Percentiles rank a stretch among this genome's conserved stretches.
Conservation (phyloP, 2,329 filamentous ascomycete genomes). For the Trichophyton mentagrophytes region DNA sequence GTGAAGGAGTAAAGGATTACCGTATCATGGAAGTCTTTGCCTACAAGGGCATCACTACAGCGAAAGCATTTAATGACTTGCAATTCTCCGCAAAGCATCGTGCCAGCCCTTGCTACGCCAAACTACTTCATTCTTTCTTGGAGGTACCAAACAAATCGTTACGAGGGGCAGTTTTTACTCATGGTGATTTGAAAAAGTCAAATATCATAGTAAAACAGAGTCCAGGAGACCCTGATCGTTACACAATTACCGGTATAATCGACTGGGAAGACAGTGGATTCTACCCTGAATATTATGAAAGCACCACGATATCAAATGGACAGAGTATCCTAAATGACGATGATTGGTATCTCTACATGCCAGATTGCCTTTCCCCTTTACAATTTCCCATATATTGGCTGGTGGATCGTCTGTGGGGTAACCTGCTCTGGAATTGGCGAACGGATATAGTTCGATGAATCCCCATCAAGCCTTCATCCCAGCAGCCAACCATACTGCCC, state of each 20-base stretch:
- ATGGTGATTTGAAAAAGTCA: slow-evolving; percentile 8
- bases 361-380: slow-evolving; percentile 17
- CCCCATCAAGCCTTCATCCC: neutral
- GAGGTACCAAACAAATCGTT: slow-evolving; percentile 4
- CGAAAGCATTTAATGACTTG: slow-evolving; percentile 15
- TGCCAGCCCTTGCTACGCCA: slow-evolving; percentile 16
- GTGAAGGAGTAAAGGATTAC: slow-evolving; percentile 20
- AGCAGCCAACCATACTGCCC: neutral
- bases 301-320: slow-evolving; percentile 14
- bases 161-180: slow-evolving; percentile 10
- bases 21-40: slow-evolving; percentile 13
- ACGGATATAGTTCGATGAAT: neutral
- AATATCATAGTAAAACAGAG: slow-evolving; percentile 10
- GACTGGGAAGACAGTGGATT: slow-evolving; percentile 24
- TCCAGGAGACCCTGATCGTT: neutral
- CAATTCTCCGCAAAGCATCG: slow-evolving; percentile 17
- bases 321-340: slow-evolving; percentile 16
- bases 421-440: neutral
- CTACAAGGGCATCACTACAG: slow-evolving; percentile 17
- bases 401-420: slow-evolving; percentile 10
- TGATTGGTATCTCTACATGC: slow-evolving; percentile 22
- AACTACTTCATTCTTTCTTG: slow-evolving; percentile 17
- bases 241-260: slow-evolving; percentile 19
- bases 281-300: slow-evolving; percentile 22
- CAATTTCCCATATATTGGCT: slow-evolving; percentile 7